Evolutionary conservation across 179 eudicot genomes (phyloP), one percentile per base, ranked within the genome.

Genomic region (Beta corolliflora): DNA sequence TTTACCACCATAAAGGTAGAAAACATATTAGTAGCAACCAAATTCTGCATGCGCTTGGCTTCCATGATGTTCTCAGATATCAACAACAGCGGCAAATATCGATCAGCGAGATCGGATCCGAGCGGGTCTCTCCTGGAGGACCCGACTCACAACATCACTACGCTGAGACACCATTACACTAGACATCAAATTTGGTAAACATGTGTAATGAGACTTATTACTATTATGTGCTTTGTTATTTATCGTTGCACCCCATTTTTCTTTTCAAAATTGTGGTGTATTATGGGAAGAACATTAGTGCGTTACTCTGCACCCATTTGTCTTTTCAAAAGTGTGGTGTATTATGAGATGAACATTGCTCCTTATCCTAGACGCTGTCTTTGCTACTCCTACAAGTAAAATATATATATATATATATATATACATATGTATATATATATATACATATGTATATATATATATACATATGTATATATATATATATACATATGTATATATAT

Each of bases 141-240:
- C 86, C 86, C 12, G 86, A 83, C 64, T 68, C 77, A 2, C 83
- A 83, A 50, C 86, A 83, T 75, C 83, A 83, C 69, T 25, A 11
- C 21, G 54, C 83, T 29, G 36, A 31, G 60, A 66, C 83, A 41
- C 83, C 86, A 21, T 5, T 76, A 73, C 69, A 73, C 48, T 83
- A 83, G n/a, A 36, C 21, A 54, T 31, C 67, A 46, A n/a, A 23
- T 52, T 9, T 50, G 48, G 61, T 65, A 52, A 29, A 61, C 2
- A 44, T 59, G n/a, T 59, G 64, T 19, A 59, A 59, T 10, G 7
- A 59, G 18, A n/a, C 61, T 56, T 56, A 56, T 18, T 56, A 56
- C 61, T 15, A 56, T 6, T 1, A 59, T 18, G 64, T 59, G 19
- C 21, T 54, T 10, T 10, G 14, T 59, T 19, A 19, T 5, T 59